A percentile compares a stretch with the other conserved stretches of the same genome.
Evolutionary conservation across 2,329 filamentous ascomycete genomes (phyloP).

Genomic region (Fusarium floridanum): DNA sequence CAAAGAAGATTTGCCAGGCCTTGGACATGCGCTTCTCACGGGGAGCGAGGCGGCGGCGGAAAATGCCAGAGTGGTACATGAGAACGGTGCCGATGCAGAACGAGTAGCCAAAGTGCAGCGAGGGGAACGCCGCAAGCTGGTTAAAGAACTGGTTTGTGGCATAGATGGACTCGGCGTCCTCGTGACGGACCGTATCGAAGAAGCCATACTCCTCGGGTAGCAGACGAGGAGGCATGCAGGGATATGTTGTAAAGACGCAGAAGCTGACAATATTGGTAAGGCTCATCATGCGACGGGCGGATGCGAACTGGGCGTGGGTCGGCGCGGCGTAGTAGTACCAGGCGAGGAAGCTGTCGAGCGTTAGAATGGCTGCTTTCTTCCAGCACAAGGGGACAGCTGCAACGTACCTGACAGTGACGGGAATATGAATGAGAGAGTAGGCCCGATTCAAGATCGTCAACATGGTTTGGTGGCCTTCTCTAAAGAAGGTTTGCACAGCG

Average conservation of each 20-base stretch:
- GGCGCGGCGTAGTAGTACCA: constrained; percentile 73
- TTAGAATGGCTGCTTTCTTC: background rate
- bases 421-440: constrained; percentile 72
- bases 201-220: constrained; percentile 69
- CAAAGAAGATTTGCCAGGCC: constrained; percentile 46
- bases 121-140: constrained; percentile 69
- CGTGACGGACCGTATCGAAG: constrained; percentile 66
- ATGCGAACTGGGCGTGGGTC: constrained; percentile 52
- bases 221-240: constrained; percentile 69
- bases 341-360: constrained; percentile 65
- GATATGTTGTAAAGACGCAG: constrained; percentile 66
- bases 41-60: constrained; percentile 49
- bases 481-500: constrained; percentile 68
- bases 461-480: constrained; percentile 64
- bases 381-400: constrained; percentile 22
- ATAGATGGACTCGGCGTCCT: constrained; percentile 69
- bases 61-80: constrained; percentile 64
- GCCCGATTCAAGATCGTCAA: constrained; percentile 69
- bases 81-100: constrained; percentile 68
- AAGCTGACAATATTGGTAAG: constrained; percentile 69
- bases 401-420: constrained; percentile 67
- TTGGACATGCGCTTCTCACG: constrained; percentile 49
- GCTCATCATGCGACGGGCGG: constrained; percentile 58
- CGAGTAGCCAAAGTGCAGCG: constrained; percentile 68
- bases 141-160: constrained; percentile 71